These are phyloP conservation scores for Coemansia sp. DNA, from an alignment of 192 early-diverging fungal genomes.

Conservation along the genomic window DNA sequence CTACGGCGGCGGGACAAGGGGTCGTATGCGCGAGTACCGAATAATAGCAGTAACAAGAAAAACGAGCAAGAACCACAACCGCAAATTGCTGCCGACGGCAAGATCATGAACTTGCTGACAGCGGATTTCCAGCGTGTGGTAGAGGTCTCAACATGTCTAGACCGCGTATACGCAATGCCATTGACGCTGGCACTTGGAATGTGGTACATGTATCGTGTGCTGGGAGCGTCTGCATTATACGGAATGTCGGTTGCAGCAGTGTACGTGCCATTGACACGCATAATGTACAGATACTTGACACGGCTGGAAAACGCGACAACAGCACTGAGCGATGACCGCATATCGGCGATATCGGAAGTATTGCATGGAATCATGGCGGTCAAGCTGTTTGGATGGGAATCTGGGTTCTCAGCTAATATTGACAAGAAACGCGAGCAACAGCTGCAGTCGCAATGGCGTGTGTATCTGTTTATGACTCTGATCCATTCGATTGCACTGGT, in stretches of 20 bases:
- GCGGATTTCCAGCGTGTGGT: slow-evolving; percentile 68
- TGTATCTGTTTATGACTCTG: slow-evolving; percentile 56
- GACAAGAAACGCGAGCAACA: slow-evolving; percentile 67
- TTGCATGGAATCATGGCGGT: slow-evolving; percentile 87
- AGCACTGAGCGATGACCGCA: slow-evolving; percentile 68
- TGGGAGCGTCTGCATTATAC: slow-evolving; percentile 77
- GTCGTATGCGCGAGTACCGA: slow-evolving; percentile 27
- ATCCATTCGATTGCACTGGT: slow-evolving; percentile 57
- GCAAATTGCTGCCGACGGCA: slow-evolving; percentile 56
- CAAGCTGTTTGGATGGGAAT: slow-evolving; percentile 88
- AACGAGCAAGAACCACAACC: slow-evolving; percentile 6
- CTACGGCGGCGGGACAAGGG: slow-evolving; percentile 59
- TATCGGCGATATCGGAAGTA: slow-evolving; percentile 78
- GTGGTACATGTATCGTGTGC: slow-evolving; percentile 66
- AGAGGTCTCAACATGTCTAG: slow-evolving; percentile 59
- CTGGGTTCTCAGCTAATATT: slow-evolving; percentile 67
- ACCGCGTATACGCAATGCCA: slow-evolving; percentile 63
- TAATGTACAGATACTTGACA: slow-evolving; percentile 55
- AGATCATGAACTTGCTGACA: slow-evolving; percentile 72
- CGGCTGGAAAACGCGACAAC: slow-evolving; percentile 60
- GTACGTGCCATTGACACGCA: slow-evolving; percentile 59
- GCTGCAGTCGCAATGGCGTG: slow-evolving; percentile 56
- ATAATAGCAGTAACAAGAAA: slow-evolving; percentile 23
- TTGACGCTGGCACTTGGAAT: slow-evolving; percentile 68
- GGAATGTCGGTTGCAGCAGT: slow-evolving; percentile 68